phyloP scores from a whole-genome alignment of 2,329 filamentous ascomycete genomes.

The Neoscytalidium dimidiatum region DNA sequence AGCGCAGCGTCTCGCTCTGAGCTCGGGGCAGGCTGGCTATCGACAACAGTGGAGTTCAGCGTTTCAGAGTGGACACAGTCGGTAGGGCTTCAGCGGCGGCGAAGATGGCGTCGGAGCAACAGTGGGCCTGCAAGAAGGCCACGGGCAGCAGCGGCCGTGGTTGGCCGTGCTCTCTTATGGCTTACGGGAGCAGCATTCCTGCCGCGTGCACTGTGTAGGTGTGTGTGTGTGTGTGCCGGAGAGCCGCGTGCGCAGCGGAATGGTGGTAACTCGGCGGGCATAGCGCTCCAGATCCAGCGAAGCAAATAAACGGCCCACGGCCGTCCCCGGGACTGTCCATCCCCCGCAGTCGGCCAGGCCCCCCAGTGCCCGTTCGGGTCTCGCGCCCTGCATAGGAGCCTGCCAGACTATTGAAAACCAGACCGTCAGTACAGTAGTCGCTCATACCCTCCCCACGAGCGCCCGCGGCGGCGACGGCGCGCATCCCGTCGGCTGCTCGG shows the following conservation, averaged over 20 bases:
- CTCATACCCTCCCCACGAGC: background rate
- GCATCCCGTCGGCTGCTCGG: background rate
- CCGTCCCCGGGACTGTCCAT: background rate
- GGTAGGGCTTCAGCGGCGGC: background rate
- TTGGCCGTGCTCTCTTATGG: background rate
- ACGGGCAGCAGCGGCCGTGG: background rate
- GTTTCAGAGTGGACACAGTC: conserved; percentile 1
- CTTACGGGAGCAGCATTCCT: background rate
- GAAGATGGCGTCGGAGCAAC: background rate
- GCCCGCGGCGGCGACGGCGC: too few relatives aligned
- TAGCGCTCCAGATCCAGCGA: background rate
- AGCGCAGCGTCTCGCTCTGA: background rate
- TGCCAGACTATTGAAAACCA: background rate
- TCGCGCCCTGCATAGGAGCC: background rate
- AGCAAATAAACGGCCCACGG: background rate
- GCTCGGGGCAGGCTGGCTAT: background rate
- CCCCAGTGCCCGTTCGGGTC: background rate
- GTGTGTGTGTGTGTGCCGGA: background rate
- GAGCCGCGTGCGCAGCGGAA: background rate
- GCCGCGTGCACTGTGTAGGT: background rate
- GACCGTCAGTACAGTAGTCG: too few relatives aligned
- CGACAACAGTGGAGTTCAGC: conserved; percentile 4
- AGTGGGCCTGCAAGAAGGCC: background rate
- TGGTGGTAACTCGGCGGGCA: too few relatives aligned
- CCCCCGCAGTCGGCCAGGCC: background rate